A percentile compares a stretch with the other conserved stretches of the same genome.
These are phyloP conservation scores for Metschnikowia peoriensis DNA, from an alignment of 805 yeast species.

Conservation along the genomic window DNA sequence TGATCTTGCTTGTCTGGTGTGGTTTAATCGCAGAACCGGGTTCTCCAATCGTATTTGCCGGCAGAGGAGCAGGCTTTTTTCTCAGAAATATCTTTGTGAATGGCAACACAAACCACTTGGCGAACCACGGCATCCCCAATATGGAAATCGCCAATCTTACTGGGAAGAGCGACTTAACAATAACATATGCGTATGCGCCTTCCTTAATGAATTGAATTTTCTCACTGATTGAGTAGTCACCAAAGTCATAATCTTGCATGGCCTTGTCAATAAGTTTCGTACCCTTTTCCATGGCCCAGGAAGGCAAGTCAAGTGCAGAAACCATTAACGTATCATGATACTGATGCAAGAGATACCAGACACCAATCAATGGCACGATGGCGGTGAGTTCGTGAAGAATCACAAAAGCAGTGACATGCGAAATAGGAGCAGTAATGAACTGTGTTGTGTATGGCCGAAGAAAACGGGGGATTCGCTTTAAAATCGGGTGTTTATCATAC, in stretches of 20 bases:
- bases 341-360: constrained; percentile 67
- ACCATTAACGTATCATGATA: constrained; percentile 41
- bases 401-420: constrained; percentile 62
- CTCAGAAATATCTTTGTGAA: constrained; percentile 23
- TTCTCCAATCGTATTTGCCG: constrained; percentile 1
- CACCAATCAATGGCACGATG: constrained; percentile 60
- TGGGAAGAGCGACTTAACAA: constrained; percentile 62
- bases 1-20: constrained; percentile 23
- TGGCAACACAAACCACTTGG: constrained; percentile 51
- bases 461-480: constrained; percentile 48
- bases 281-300: constrained; percentile 61
- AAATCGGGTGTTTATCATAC: constrained; percentile 25
- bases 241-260: constrained; percentile 37
- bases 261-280: constrained; percentile 54
- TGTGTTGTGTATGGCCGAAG: constrained; percentile 50
- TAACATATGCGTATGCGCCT: constrained; percentile 73
- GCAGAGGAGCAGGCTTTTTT: background rate
- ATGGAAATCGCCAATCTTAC: constrained; percentile 50
- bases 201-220: constrained; percentile 58
- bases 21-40: constrained; percentile 6
- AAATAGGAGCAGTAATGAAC: constrained; percentile 54
- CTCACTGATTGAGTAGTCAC: constrained; percentile 42
- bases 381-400: constrained; percentile 76
- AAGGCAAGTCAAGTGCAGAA: constrained; percentile 52
- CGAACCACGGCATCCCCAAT: constrained; percentile 56